Conservation (phyloP, 2,329 filamentous ascomycete genomes). For the Dactylellina drechsleri region DNA sequence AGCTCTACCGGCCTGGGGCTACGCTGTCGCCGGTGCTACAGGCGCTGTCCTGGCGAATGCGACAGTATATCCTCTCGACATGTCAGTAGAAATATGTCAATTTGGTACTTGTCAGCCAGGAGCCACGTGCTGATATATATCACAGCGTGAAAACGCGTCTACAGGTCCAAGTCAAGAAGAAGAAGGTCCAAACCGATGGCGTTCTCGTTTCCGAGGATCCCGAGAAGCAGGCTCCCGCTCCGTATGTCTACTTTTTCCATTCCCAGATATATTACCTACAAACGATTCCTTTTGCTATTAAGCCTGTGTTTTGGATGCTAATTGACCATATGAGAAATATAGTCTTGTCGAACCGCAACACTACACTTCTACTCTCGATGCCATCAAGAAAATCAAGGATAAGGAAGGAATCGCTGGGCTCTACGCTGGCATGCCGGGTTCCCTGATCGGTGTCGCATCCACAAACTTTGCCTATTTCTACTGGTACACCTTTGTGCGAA, state of each 20-base stretch:
- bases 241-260: conserved; percentile 54
- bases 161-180: conserved; percentile 91
- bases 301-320: not conserved
- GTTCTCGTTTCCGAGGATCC: conserved; percentile 45
- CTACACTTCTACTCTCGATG: conserved; percentile 88
- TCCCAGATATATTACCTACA: not conserved
- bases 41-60: conserved; percentile 95
- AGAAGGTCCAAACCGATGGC: conserved; percentile 51
- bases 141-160: conserved; percentile 90
- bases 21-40: conserved; percentile 88
- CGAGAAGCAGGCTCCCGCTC: conserved; percentile 44
- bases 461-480: conserved; percentile 99
- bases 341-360: conserved; percentile 67
- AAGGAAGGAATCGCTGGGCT: conserved; percentile 83
- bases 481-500: conserved; percentile 76
- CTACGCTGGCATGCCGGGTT: conserved; percentile 87
- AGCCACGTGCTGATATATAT: conserved; percentile 31
- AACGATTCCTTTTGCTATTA: no score
- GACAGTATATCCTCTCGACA: conserved; percentile 93
- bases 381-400: conserved; percentile 82
- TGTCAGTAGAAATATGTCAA: conserved; percentile 70
- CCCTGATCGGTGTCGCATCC: conserved; percentile 89
- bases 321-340: not conserved
- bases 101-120: not conserved
- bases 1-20: conserved; percentile 87